Base-by-base conservation (phyloP, 495 filamentous ascomycete species). In the Cladorrhinum samala region DNA sequence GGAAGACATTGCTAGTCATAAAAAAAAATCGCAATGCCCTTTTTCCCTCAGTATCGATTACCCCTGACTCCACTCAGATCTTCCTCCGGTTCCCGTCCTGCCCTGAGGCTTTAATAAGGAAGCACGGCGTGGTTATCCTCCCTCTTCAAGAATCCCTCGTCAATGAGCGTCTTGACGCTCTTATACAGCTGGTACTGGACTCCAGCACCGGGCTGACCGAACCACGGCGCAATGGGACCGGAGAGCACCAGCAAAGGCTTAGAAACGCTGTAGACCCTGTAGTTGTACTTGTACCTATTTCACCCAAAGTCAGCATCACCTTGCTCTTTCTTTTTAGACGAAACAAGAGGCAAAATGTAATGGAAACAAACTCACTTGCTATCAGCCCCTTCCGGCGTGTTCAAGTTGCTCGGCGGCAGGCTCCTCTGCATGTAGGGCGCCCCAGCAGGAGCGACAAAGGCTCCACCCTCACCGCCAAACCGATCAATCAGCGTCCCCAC, bases 121-220 rank as follows among this genome's bases (percentile, higher is more conserved):
- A 64, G 2, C 23, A 64, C 6, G 5, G 18, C 38, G 14, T 20
- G 40, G 9, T 56, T 53, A 38, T 67, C 54, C 50, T 60, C 57
- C 23, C 44, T 40, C 36, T 48, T 43, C 50, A 65, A 19, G 21
- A 21, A 56, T 2, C 53, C 55, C n/a, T 47, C 25, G 23, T 23
- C 45, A 30, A 64, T 43, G 14, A 68, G 25, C 20, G 42, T 52
- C 46, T 21, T 18, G 2, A 67, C 52, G 19, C 48, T 55, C 8
- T 42, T 25, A n/a, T 33, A 49, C 27, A 61, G 37, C 53, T 46
- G 42, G 25, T 67, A 79, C 63, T 83, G 80, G 5, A 74, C 69
- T 2, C 81, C 80, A 55, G 76, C 65, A 0, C 80, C 81, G 0
- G 77, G 77, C 67, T 84, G 80, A 17, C 75, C 78, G 60, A 81